Percentiles rank a stretch among this genome's conserved stretches.
Conservation (phyloP, 257 asterid genomes). For the Leonotis leonurus region DNA sequence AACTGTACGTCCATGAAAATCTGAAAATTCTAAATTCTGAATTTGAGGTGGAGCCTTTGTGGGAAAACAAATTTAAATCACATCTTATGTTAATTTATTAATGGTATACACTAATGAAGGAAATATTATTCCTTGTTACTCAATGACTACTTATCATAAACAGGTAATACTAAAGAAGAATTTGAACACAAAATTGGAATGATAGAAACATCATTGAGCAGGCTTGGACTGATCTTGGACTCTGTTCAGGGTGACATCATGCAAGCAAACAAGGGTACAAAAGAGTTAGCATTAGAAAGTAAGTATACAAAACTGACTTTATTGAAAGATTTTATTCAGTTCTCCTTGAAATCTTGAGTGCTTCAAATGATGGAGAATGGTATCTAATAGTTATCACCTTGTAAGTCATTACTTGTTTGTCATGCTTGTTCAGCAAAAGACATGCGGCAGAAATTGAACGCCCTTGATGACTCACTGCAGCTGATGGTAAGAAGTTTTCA, state of each 20-base stretch:
- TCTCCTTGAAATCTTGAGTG: no score
- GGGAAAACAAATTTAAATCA: neutral
- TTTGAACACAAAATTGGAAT: conserved; percentile 77
- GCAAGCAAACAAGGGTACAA: conserved; percentile 81
- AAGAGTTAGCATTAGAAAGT: conserved; percentile 68
- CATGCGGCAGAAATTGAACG: conserved; percentile 54
- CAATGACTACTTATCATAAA: conserved; percentile 18
- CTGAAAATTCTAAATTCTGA: neutral
- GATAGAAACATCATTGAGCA: conserved; percentile 77
- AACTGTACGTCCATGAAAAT: neutral
- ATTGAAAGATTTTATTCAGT: conserved; percentile 2
- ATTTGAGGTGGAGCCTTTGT: neutral
- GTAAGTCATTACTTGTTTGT: conserved; percentile 12
- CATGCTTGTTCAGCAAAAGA: conserved; percentile 52
- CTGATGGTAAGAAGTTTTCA: conserved; percentile 46
- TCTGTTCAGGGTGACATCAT: conserved; percentile 81
- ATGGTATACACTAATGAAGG: neutral
- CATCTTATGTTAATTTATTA: neutral
- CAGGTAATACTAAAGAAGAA: conserved; percentile 76
- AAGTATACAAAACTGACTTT: conserved; percentile 29
- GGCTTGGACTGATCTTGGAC: conserved; percentile 76
- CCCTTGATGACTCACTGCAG: conserved; percentile 58
- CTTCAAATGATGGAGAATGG: conserved; percentile 1
- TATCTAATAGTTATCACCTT: neutral
- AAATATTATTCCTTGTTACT: neutral